These are phyloP conservation scores for Fusarium pseudocircinatum DNA, from an alignment of 2,329 filamentous ascomycete genomes.

Conservation along the genomic window DNA sequence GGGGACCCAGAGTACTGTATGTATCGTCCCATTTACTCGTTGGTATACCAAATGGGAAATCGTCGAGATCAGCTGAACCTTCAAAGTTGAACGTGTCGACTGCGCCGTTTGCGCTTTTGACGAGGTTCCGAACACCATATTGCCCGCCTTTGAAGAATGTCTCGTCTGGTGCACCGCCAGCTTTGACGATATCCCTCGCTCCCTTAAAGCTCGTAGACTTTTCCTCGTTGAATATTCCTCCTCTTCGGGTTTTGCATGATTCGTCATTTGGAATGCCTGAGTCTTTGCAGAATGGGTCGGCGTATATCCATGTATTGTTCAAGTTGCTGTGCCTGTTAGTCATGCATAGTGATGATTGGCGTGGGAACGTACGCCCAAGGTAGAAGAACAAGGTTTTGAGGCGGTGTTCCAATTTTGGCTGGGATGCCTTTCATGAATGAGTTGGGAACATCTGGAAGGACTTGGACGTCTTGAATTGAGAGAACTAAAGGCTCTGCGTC, in stretches of 20 bases:
- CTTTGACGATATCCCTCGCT: constrained; percentile 19
- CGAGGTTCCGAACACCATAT: constrained; percentile 34
- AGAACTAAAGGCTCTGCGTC: constrained; percentile 20
- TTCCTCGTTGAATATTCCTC: constrained; percentile 30
- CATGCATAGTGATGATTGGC: rapidly evolving
- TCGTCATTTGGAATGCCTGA: constrained; percentile 42
- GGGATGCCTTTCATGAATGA: constrained; percentile 45
- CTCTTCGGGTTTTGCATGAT: constrained; percentile 42
- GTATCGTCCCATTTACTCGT: constrained; percentile 41
- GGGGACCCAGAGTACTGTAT: constrained; percentile 41
- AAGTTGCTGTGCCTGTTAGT: constrained; percentile 42
- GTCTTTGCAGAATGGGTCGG: constrained; percentile 43
- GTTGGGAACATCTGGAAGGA: constrained; percentile 32
- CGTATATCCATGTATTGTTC: constrained; percentile 50
- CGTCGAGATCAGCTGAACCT: background rate
- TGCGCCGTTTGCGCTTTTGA: constrained; percentile 34
- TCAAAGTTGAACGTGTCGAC: constrained; percentile 29
- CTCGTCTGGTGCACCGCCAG: constrained; percentile 33
- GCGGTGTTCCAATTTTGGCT: constrained; percentile 39
- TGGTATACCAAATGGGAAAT: constrained; percentile 43
- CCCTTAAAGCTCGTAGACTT: constrained; percentile 21
- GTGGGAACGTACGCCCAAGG: constrained; percentile 45
- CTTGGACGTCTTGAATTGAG: constrained; percentile 35
- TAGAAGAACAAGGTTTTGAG: constrained; percentile 43
- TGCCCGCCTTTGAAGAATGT: constrained; percentile 26